phyloP scores from a whole-genome alignment of 805 yeast species.

The Candida sithepensis region DNA sequence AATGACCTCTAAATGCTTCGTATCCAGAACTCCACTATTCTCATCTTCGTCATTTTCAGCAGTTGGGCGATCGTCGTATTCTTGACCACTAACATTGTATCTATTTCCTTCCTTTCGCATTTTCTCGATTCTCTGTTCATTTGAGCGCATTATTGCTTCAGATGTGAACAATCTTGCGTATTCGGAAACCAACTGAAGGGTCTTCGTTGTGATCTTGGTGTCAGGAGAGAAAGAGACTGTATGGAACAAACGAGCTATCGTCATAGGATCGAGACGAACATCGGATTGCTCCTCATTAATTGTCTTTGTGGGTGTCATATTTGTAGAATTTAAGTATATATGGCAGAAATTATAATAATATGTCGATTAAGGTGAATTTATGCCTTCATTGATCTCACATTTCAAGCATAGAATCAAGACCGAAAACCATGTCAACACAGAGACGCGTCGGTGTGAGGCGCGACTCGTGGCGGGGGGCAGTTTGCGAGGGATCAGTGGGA shows the following conservation, averaged over 20 bases:
- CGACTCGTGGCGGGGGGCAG: no score
- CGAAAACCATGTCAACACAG: no score
- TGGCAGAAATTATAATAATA: no score
- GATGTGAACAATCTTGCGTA: slow-evolving; percentile 53
- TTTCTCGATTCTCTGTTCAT: slow-evolving; percentile 42
- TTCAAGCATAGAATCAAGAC: no score
- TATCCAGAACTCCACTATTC: slow-evolving; percentile 39
- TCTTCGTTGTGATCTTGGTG: slow-evolving; percentile 45
- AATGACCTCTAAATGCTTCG: slow-evolving; percentile 50
- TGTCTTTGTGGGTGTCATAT: neutral
- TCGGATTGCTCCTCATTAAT: neutral
- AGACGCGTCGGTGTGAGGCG: no score
- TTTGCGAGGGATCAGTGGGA: no score
- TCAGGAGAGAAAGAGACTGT: slow-evolving; percentile 40
- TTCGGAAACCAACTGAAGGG: slow-evolving; percentile 49
- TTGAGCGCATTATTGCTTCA: slow-evolving; percentile 57
- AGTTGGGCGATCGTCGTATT: slow-evolving; percentile 32
- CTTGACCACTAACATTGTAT: slow-evolving; percentile 22
- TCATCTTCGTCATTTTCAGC: slow-evolving; percentile 16
- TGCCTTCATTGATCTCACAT: no score
- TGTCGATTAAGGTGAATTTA: no score
- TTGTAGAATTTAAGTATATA: no score
- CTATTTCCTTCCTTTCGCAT: slow-evolving; percentile 12
- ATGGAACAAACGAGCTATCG: slow-evolving; percentile 50
- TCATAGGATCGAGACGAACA: slow-evolving; percentile 22